phyloP scores from a whole-genome alignment of 1,284 basidiomycete species.

The Cutaneotrichosporon mucoides region DNA sequence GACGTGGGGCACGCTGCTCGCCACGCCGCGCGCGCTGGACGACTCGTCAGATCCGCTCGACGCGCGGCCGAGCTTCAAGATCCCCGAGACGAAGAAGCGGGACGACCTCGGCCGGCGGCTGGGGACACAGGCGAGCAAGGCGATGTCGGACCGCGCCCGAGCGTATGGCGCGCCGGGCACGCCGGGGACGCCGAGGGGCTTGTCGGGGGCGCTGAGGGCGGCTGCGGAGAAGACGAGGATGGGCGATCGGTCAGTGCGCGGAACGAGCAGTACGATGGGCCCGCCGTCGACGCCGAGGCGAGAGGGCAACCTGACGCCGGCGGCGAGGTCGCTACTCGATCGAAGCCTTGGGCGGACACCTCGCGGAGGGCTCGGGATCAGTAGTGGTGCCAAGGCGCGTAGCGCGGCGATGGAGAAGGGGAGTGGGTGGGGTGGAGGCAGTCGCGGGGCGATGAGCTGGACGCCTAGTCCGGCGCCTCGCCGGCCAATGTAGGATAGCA shows the following conservation, averaged over 20 bases:
- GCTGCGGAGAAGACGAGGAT: slow-evolving; percentile 38
- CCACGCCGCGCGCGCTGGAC: slow-evolving; percentile 74
- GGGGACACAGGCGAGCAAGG: slow-evolving; percentile 55
- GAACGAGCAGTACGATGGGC: slow-evolving; percentile 61
- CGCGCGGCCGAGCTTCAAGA: slow-evolving; percentile 62
- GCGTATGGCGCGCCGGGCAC: slow-evolving; percentile 58
- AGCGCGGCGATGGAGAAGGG: slow-evolving; percentile 64
- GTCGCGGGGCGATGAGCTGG: slow-evolving; percentile 10
- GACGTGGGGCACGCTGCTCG: slow-evolving; percentile 86
- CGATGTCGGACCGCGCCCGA: slow-evolving; percentile 45
- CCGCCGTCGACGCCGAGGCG: slow-evolving; percentile 64
- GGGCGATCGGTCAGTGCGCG: slow-evolving; percentile 15
- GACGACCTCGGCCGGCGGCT: slow-evolving; percentile 74
- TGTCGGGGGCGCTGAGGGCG: slow-evolving; percentile 37
- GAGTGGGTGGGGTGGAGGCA: slow-evolving; percentile 57
- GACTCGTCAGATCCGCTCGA: slow-evolving; percentile 56
- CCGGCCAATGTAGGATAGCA: not conserved
- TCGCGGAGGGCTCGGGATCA: slow-evolving; percentile 52
- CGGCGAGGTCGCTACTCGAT: slow-evolving; percentile 68
- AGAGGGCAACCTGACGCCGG: slow-evolving; percentile 69
- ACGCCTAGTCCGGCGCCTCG: slow-evolving; percentile 9
- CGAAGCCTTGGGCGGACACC: slow-evolving; percentile 53
- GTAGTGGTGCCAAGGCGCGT: slow-evolving; percentile 56
- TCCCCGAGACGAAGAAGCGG: slow-evolving; percentile 64
- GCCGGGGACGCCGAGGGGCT: slow-evolving; percentile 36